Percentiles rank a stretch among this genome's conserved stretches.
Conservation (phyloP, 2,329 filamentous ascomycete species). For the Beauveria bassiana region DNA sequence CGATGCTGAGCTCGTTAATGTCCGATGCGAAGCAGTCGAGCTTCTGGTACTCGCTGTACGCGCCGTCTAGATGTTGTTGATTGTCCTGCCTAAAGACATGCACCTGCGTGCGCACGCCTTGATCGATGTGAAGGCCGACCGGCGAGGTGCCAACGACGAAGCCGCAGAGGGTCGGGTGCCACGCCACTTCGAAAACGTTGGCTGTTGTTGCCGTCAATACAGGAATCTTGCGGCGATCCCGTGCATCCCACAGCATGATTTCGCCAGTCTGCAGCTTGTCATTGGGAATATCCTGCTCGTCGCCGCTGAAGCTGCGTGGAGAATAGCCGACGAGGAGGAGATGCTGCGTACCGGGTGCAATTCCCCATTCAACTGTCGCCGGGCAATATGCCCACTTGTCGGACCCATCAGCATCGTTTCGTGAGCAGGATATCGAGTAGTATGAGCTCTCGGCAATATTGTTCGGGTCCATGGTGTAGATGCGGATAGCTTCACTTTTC, state of each 20-base stretch:
- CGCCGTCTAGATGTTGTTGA: conserved; percentile 18
- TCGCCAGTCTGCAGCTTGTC: conserved; percentile 52
- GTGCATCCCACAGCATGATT: conserved; percentile 51
- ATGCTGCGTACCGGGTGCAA: conserved; percentile 34
- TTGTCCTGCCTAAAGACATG: conserved; percentile 39
- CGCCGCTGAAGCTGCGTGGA: conserved; percentile 42
- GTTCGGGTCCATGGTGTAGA: conserved; percentile 40
- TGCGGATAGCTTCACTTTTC: conserved; percentile 43
- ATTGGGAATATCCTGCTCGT: conserved; percentile 52
- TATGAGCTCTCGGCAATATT: conserved; percentile 31
- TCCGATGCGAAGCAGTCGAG: conserved; percentile 53
- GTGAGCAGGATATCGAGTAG: conserved; percentile 34
- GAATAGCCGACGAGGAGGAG: conserved; percentile 56
- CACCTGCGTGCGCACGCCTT: conserved; percentile 46
- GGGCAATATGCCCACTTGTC: conserved; percentile 56
- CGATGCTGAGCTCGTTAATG: conserved; percentile 55
- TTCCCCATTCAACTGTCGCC: conserved; percentile 56
- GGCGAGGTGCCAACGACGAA: conserved; percentile 54
- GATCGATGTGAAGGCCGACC: conserved; percentile 35
- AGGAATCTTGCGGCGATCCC: conserved; percentile 33
- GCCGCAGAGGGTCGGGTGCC: conserved; percentile 47
- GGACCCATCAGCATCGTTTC: conserved; percentile 24
- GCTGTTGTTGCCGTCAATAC: conserved; percentile 44
- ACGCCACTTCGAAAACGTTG: conserved; percentile 58
- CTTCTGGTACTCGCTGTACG: conserved; percentile 39